Evolutionary conservation across 169 alveolate genomes (phyloP).

Genomic region (Plasmodium relictum): DNA sequence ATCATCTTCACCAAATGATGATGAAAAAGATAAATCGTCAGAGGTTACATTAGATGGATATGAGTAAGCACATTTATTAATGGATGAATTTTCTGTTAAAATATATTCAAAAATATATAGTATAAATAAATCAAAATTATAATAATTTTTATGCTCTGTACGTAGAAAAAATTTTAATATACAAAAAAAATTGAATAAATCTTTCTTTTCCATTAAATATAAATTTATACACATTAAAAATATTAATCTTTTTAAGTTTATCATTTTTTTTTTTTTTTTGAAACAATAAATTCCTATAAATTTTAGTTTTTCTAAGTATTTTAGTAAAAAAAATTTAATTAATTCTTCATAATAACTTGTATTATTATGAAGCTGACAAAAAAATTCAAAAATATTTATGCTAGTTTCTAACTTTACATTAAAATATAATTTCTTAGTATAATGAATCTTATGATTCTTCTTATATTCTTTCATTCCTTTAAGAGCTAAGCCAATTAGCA

Average conservation of each 20-base stretch:
- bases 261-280: slow-evolving; percentile 1
- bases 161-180: slow-evolving; percentile 15
- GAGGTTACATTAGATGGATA: background rate
- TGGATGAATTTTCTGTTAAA: background rate
- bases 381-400: slow-evolving; percentile 1
- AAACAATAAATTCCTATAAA: slow-evolving; percentile 25
- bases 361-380: slow-evolving; percentile 11
- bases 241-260: slow-evolving; percentile 11
- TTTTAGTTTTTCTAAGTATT: slow-evolving; percentile 34
- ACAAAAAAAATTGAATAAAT: slow-evolving; percentile 15
- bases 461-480: slow-evolving; percentile 59
- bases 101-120: slow-evolving; percentile 19
- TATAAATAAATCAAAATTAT: slow-evolving; percentile 52
- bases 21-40: slow-evolving; percentile 5
- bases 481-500: slow-evolving; percentile 37
- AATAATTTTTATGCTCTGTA: slow-evolving; percentile 4
- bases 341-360: slow-evolving; percentile 25
- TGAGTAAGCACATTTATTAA: background rate
- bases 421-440: slow-evolving; percentile 10
- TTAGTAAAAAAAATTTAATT: slow-evolving; percentile 25
- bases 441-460: slow-evolving; percentile 7
- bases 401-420: slow-evolving; percentile 46
- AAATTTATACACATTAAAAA: slow-evolving; percentile 31
- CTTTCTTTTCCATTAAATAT: slow-evolving; percentile 23
- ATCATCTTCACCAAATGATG: background rate